Conservation (phyloP, 2,329 filamentous ascomycete species). For the Epichloe scottii region DNA sequence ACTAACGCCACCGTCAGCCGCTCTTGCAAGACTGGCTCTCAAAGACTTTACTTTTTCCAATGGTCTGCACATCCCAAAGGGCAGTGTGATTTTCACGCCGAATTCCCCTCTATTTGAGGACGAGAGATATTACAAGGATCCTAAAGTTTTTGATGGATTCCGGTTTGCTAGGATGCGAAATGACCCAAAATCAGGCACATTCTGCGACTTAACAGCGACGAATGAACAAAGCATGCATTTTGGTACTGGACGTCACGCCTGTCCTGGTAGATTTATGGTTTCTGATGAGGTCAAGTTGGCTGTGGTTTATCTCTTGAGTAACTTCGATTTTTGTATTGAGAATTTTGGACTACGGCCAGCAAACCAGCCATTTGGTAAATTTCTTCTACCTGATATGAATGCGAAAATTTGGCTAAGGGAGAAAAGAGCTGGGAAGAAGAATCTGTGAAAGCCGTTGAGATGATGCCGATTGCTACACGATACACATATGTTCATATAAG, state of each 20-base stretch:
- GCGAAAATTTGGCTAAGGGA: conserved; percentile 7
- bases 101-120: conserved; percentile 8
- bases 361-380: conserved; percentile 8
- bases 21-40: conserved; percentile 6
- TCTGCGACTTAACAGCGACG: conserved; percentile 5
- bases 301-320: conserved; percentile 6
- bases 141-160: conserved; percentile 6
- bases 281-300: conserved; percentile 9
- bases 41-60: conserved; percentile 9
- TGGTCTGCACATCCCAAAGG: conserved; percentile 6
- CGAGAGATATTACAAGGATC: conserved; percentile 6
- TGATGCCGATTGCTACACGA: too few species aligned
- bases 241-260: conserved; percentile 8
- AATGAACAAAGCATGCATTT: conserved; percentile 9
- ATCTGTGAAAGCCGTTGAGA: too few species aligned
- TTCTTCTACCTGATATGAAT: conserved; percentile 7
- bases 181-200: conserved; percentile 2
- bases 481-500: too few species aligned
- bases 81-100: conserved; percentile 7
- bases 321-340: conserved; percentile 8
- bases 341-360: conserved; percentile 5
- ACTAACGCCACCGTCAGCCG: conserved; percentile 1
- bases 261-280: conserved; percentile 9
- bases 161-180: conserved; percentile 8
- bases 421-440: neutral